Evolutionary conservation across 2,329 filamentous ascomycete species (phyloP), one percentile per base, ranked within the genome.

Genomic region (Chrysoporthe deuterocubensis): DNA sequence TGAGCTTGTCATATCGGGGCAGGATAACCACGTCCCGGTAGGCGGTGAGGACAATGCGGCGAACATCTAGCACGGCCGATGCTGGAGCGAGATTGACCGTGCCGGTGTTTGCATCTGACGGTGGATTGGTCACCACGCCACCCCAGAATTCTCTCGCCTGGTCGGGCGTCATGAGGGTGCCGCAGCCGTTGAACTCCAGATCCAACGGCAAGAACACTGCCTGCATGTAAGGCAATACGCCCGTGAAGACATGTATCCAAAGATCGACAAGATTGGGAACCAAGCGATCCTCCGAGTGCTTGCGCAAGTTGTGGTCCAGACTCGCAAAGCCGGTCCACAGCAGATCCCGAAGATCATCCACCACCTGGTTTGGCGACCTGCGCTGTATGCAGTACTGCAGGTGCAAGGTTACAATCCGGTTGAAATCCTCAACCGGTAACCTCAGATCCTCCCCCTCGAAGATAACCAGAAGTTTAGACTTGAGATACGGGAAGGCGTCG

Each of bases 131-230:
- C 57, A 90, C 83, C 21, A 92, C 85, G 7, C 89, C 90, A 40
- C 92, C 92, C 94, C 95, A 98, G 75, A 97, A 97, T 69, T 98
- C 95, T 52, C 90, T 89, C 4, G 94, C 92, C 78, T 96, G 91
- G 5, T 93, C 89, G 0, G 87, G 79, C 0, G 86, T 90, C 86
- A 98, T 90, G 66, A 98, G 86, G 0, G 88, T 84, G 18, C 96
- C 96, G 59, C 87, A 87, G 6, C 95, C 96, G 64, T 93, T 90
- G 76, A 99, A 97, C 76, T 99, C 96, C 13, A 97, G 87, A 75
- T 99, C 96, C 1, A 99, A 82, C 0, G 94, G 96, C 1, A 99
- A 82, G 76, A 99, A 97, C 0, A 97, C 94, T 1, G 95, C 94
- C 81, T 98, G 95, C 74, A 99, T 90, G 75, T 97, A 98, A 0